Conservation (phyloP, 2,329 filamentous ascomycete genomes). For the Neonectria hederae region DNA sequence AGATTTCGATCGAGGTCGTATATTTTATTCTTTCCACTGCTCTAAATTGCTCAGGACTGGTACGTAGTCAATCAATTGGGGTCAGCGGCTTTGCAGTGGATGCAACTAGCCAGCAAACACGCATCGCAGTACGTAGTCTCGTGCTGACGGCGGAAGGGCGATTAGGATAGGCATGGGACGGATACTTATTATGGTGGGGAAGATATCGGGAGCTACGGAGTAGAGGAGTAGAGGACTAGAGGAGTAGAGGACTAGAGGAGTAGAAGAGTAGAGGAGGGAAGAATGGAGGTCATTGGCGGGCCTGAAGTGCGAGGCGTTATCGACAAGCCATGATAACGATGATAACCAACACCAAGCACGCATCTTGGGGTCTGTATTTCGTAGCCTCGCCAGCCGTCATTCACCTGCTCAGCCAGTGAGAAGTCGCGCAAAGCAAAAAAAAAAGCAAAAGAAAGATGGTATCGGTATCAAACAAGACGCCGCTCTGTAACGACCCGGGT, state of each 20-base stretch:
- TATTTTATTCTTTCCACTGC: neutral
- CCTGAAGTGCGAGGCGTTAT: neutral
- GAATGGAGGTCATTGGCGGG: neutral
- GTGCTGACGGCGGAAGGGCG: neutral
- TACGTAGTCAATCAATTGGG: neutral
- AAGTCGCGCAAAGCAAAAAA: slow-evolving; percentile 6
- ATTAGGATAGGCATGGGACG: neutral
- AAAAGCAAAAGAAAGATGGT: neutral
- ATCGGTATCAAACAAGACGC: neutral
- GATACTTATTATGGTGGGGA: neutral
- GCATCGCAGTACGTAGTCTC: neutral
- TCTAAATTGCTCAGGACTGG: neutral
- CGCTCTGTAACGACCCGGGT: neutral
- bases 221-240: too few relatives aligned
- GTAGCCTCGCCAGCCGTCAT: slow-evolving; percentile 2
- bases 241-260: too few relatives aligned
- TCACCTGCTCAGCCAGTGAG: slow-evolving; percentile 11
- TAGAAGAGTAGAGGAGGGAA: neutral
- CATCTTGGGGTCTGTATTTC: neutral
- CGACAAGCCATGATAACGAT: neutral
- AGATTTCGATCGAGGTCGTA: neutral
- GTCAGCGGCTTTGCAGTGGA: neutral
- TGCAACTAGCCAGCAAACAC: neutral
- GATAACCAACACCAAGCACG: neutral
- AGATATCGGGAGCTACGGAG: neutral